phyloP scores from a whole-genome alignment of 2,329 filamentous ascomycete species.

The Nannizziopsis arthrosporioides region DNA sequence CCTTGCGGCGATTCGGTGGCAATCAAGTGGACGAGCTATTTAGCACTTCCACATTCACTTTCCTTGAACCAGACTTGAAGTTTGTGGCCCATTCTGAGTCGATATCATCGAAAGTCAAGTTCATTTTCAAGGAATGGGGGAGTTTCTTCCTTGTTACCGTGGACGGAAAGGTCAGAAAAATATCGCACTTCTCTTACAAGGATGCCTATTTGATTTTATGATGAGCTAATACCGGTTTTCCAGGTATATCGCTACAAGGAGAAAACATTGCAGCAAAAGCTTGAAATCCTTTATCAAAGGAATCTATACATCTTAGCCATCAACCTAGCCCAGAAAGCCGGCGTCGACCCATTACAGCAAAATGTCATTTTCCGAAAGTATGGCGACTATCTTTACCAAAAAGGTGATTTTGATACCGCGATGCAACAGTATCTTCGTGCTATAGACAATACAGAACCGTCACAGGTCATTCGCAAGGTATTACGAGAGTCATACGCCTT shows the following conservation, averaged over 20 bases:
- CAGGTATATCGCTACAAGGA: conserved; percentile 81
- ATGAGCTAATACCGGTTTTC: conserved; percentile 20
- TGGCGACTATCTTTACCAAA: conserved; percentile 87
- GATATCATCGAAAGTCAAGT: conserved; percentile 65
- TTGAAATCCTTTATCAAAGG: conserved; percentile 86
- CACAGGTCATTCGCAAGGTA: conserved; percentile 87
- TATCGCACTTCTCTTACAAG: no score
- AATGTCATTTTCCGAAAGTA: conserved; percentile 89
- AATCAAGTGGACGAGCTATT: conserved; percentile 65
- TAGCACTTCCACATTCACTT: conserved; percentile 73
- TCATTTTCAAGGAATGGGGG: conserved; percentile 77
- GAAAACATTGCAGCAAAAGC: conserved; percentile 75
- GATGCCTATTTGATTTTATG: background rate
- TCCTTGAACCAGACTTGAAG: conserved; percentile 83
- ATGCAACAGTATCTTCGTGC: conserved; percentile 97
- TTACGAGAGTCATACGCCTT: background rate
- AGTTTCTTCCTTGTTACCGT: conserved; percentile 81
- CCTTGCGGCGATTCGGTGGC: conserved; percentile 62
- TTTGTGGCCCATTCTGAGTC: conserved; percentile 84
- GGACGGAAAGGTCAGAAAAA: conserved; percentile 67
- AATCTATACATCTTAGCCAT: conserved; percentile 88
- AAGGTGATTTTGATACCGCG: conserved; percentile 91
- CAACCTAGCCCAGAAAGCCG: conserved; percentile 79
- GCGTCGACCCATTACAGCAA: conserved; percentile 67
- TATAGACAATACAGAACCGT: conserved; percentile 91